Evolutionary conservation across 106 monocot species (phyloP).

Genomic region (Gastrodia elata): DNA sequence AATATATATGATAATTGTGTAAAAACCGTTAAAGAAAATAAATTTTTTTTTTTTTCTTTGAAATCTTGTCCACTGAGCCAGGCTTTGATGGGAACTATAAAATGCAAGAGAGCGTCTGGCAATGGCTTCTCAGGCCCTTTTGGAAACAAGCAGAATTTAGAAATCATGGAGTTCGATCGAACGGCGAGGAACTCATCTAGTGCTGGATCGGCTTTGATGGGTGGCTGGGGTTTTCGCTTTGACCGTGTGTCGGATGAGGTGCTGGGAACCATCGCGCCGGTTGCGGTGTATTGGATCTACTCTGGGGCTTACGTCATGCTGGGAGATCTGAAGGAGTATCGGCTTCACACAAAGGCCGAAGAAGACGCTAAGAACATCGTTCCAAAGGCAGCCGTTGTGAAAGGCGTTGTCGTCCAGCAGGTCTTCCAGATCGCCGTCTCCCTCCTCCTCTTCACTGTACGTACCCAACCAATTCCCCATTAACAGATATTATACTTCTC

Average conservation of each 20-base stretch:
- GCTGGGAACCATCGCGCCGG: slow-evolving; percentile 56
- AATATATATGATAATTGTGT: no score
- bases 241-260: slow-evolving; percentile 49
- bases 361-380: slow-evolving; percentile 51
- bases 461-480: no score
- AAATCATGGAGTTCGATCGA: background rate
- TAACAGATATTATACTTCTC: no score
- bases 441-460: slow-evolving; percentile 47
- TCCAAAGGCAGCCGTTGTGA: slow-evolving; percentile 44
- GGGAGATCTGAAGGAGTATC: slow-evolving; percentile 29
- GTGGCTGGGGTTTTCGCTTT: no score
- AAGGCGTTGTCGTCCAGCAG: slow-evolving; percentile 69
- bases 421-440: slow-evolving; percentile 50
- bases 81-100: no score
- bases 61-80: no score
- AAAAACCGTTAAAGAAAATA: no score
- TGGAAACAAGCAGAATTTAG: no score
- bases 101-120: no score
- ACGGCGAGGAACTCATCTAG: background rate
- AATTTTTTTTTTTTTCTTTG: no score
- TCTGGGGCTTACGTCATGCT: slow-evolving; percentile 59
- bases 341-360: slow-evolving; percentile 58
- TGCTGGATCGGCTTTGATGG: background rate
- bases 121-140: no score
- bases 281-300: slow-evolving; percentile 71